Base-by-base conservation (phyloP, 2,329 filamentous ascomycete species). In the Fusarium sororula region DNA sequence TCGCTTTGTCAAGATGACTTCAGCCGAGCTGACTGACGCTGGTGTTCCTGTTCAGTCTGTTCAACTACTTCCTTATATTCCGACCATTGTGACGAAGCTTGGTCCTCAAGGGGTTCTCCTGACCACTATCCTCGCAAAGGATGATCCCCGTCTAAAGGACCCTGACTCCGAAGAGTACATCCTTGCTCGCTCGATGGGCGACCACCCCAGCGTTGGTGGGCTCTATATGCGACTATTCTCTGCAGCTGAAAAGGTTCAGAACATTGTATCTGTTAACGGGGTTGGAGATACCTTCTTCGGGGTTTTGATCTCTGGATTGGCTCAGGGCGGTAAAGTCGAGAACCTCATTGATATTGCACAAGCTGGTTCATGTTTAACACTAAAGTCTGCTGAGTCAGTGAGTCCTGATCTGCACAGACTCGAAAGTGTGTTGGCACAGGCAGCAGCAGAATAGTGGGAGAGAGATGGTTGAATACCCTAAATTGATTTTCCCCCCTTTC, bases 251-350 rank as follows among this genome's bases (percentile, higher is more conserved):
- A 83, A 85, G 22, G 87, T 98, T 0, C 83, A 88, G 26, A 90
- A 96, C 32, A 87, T 97, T 3, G 90, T 96, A 4, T 98, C 94
- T 53, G 96, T 98, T 15, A 98, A 98, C 80, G 96, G 96, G 1
- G 95, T 94, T 5, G 96, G 96, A 0, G 96, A 99, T 82, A 98
- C 96, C 0, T 95, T 98, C 81, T 86, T 97, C 14, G 96, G 96
- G 0, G 92, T 95, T 20, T 77, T 98, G 63, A 85, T 98, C n/a
- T 92, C 94, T 3, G 94, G 93, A 0, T 81, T 98, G 74, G 91
- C 91, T 0, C 89, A 87, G 77, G 88, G 88, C 1, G 87, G 86
- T 7, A 83, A 83, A 68, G 80, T 89, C 67, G 83, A 90, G 78
- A 87, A 92, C 53, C 81, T 96, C 62, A 86, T 99, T n/a, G 86